These are phyloP conservation scores for Alternaria ventricosa DNA, from an alignment of 2,329 filamentous ascomycete species.

Conservation along the genomic window DNA sequence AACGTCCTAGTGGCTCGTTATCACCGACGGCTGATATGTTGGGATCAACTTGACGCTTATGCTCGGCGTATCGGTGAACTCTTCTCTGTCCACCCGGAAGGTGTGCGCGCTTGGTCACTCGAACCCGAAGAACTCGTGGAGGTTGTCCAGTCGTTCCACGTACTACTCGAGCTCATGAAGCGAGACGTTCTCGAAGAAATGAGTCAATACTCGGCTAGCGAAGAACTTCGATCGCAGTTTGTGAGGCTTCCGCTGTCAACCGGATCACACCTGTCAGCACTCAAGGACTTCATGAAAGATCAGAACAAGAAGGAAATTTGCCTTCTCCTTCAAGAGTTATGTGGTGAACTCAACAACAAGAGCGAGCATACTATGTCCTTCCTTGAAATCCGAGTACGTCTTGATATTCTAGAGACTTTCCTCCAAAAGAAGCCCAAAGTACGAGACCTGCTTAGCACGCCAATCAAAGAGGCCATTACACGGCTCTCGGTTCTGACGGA, in stretches of 20 bases:
- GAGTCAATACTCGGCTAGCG: background rate
- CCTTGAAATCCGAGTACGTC: background rate
- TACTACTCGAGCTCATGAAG: background rate
- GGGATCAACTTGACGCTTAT: background rate
- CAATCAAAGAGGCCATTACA: background rate
- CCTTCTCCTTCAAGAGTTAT: background rate
- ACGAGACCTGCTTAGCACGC: background rate
- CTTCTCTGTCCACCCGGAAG: background rate
- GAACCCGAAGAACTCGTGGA: background rate
- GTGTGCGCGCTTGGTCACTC: background rate
- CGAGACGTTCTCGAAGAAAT: background rate
- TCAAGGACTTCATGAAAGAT: background rate
- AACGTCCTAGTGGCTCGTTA: background rate
- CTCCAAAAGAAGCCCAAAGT: background rate
- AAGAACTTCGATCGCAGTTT: background rate
- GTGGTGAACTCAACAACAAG: background rate
- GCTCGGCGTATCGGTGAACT: background rate
- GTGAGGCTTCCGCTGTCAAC: background rate
- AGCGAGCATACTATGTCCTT: background rate
- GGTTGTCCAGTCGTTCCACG: background rate
- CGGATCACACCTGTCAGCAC: background rate
- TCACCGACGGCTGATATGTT: background rate
- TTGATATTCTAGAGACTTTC: background rate
- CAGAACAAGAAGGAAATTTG: background rate
- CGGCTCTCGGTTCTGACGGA: background rate